Percentiles rank a stretch among this genome's conserved stretches.
Conservation (phyloP, 768 basidiomycete species). For the Lanmaoa rubissima region DNA sequence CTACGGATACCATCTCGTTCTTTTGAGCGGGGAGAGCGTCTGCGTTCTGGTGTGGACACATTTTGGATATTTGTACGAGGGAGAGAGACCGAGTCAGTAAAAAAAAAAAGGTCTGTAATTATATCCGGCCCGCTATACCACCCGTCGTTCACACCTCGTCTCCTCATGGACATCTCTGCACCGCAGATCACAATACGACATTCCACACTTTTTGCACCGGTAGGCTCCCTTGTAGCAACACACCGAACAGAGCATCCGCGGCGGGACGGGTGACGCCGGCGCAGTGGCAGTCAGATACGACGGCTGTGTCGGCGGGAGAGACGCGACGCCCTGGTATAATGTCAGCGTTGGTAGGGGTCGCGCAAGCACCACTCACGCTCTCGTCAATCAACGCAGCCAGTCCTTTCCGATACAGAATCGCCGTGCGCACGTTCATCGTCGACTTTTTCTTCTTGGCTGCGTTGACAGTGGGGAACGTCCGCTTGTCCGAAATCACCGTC, state of each 20-base stretch:
- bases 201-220: conserved; percentile 72
- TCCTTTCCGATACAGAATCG: conserved; percentile 81
- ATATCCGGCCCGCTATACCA: conserved; percentile 40
- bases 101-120: neutral
- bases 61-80: neutral
- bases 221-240: conserved; percentile 85
- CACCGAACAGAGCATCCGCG: conserved; percentile 76
- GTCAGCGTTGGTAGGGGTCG: conserved; percentile 1
- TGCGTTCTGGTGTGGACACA: conserved; percentile 57
- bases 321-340: conserved; percentile 52
- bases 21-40: conserved; percentile 43
- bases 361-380: conserved; percentile 53
- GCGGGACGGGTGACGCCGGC: conserved; percentile 58
- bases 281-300: conserved; percentile 72
- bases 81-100: conserved; percentile 9
- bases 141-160: conserved; percentile 76
- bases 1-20: conserved; percentile 70
- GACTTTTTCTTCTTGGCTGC: conserved; percentile 66
- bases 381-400: conserved; percentile 72
- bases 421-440: conserved; percentile 75
- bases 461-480: conserved; percentile 37
- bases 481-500: conserved; percentile 73
- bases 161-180: conserved; percentile 76
- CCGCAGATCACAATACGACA: conserved; percentile 72
- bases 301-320: conserved; percentile 50